Evolutionary conservation across 192 early-diverging fungal species (phyloP).

Genomic region (Backusella luteola): DNA sequence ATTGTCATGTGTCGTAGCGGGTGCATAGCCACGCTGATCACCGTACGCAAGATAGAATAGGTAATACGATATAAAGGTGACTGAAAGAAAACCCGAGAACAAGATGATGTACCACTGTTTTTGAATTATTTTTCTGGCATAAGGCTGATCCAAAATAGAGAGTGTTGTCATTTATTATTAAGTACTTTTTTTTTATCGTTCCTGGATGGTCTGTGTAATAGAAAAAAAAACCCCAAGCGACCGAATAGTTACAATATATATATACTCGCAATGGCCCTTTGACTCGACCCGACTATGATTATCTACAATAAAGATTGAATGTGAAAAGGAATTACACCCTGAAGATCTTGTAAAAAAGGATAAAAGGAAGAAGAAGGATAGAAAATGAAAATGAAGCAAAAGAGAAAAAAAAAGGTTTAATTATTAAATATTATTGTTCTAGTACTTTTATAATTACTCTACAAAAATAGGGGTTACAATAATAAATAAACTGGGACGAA

Average conservation of each 20-base stretch:
- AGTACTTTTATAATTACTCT: neutral
- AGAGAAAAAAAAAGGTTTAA: neutral
- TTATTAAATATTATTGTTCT: neutral
- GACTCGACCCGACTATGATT: neutral
- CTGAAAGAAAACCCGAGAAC: neutral
- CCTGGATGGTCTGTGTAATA: neutral
- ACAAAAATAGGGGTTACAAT: conserved; percentile 2
- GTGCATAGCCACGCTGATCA: neutral
- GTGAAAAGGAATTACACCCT: neutral
- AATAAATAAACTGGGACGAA: neutral
- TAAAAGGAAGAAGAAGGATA: neutral
- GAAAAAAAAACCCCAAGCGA: neutral
- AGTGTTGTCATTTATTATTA: neutral
- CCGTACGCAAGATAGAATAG: conserved; percentile 3
- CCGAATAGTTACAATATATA: neutral
- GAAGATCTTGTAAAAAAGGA: neutral
- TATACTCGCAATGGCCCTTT: neutral
- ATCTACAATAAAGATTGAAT: neutral
- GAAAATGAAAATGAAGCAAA: neutral
- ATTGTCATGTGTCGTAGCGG: neutral
- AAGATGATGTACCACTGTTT: neutral
- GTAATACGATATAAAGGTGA: neutral
- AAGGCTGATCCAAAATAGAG: conserved; percentile 1
- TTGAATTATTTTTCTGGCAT: conserved; percentile 5
- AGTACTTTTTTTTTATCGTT: neutral